Evolutionary conservation across 495 filamentous ascomycete genomes (phyloP), one percentile per base, ranked within the genome.

Genomic region (Neurospora tetraspora): DNA sequence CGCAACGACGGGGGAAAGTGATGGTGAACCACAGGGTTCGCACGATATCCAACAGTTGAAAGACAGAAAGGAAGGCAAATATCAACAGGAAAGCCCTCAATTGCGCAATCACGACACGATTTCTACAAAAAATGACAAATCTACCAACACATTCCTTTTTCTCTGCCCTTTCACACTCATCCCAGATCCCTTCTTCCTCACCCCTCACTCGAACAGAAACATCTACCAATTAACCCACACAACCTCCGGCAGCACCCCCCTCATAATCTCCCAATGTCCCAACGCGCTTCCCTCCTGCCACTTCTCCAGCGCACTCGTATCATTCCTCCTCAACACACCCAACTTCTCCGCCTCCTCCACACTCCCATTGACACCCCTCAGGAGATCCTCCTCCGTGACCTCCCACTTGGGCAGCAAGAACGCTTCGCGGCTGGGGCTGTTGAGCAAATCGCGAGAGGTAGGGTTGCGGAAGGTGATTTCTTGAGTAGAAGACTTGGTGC

Each of bases 191-290:
- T 70, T 42, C 39, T 34, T 70, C 18, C 68, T 0, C 40, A 42
- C 16, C 2, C 40, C 6, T 18, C 5, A 45, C 27, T 40, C 23
- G 27, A 23, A 40, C 27, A 37, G 34, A 40, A n/a, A 34, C 42
- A 11, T 20, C 88, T 82, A 98, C 93, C 94, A 98, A 71, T 88
- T 88, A 85, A 96, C 91, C 96, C 96, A 99, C 6, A 98, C 90
- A 27, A 80, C 79, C 71, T 82, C 85, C 14, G 95, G 94, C 70
- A 98, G 70, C 7, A 97, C 94, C 7, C 82, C 89, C 79, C 96
- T 87, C 92, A 98, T 99, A 43, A 99, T 90, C 27, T 82, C 81
- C 96, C 96, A 99, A 82, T 99, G 96, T 47, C 91, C 90, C 39
- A 92, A 73, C 5, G 95, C 95, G 73, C 89, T 91, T 70, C 85